These are phyloP conservation scores for Pyrenophora tritici-repentis DNA, from an alignment of 2,329 filamentous ascomycete species.

Conservation along the genomic window DNA sequence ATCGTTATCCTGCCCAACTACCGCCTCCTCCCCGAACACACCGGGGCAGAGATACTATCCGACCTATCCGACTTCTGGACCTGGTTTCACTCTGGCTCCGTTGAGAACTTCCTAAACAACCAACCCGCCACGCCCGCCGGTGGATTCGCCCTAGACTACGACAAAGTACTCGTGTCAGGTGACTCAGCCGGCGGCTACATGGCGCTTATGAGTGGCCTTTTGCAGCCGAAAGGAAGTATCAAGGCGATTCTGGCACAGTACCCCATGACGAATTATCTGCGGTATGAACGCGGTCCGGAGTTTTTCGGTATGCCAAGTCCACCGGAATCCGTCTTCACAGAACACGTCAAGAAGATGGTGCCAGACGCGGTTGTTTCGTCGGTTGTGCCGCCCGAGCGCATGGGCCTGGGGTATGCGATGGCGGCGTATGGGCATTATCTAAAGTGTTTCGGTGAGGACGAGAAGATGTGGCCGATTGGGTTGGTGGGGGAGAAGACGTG, in stretches of 20 bases:
- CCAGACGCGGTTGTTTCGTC: constrained; percentile 27
- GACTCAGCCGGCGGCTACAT: constrained; percentile 50
- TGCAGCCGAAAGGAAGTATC: constrained; percentile 24
- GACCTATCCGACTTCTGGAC: constrained; percentile 57
- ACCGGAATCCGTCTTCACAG: constrained; percentile 21
- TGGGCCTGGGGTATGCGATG: constrained; percentile 23
- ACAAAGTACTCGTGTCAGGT: constrained; percentile 37
- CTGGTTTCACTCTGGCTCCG: constrained; percentile 46
- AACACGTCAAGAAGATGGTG: constrained; percentile 25
- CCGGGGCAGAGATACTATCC: constrained; percentile 52
- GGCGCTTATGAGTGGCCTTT: constrained; percentile 40
- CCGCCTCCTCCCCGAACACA: constrained; percentile 58
- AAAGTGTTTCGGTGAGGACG: constrained; percentile 35
- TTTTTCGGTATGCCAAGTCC: constrained; percentile 14
- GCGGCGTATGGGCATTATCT: constrained; percentile 26
- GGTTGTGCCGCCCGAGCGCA: constrained; percentile 24
- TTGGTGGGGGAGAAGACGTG: constrained; percentile 28
- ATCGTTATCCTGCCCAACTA: constrained; percentile 57
- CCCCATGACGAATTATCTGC: constrained; percentile 35
- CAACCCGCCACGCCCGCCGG: constrained; percentile 8
- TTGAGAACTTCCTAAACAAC: constrained; percentile 13
- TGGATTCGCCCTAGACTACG: constrained; percentile 29
- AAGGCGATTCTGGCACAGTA: constrained; percentile 35
- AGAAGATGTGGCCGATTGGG: constrained; percentile 34
- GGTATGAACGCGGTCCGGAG: not conserved